These are phyloP conservation scores for Wallacemonas sp. DNA, from an alignment of 208 protist species.

Conservation along the genomic window DNA sequence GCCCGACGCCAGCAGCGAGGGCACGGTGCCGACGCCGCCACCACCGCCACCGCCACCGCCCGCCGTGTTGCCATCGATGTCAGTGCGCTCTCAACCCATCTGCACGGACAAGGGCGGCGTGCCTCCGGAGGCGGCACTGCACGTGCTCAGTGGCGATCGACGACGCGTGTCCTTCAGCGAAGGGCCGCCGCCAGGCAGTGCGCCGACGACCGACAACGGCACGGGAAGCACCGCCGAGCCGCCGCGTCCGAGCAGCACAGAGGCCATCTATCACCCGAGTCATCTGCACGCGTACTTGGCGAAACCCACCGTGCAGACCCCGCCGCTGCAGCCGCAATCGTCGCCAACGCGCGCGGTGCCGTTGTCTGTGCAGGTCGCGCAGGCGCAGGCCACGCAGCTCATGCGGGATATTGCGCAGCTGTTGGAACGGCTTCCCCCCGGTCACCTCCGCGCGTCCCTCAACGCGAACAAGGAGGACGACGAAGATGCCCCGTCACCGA, in stretches of 20 bases:
- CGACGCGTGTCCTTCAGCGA: slow-evolving; percentile 15
- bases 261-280: neutral
- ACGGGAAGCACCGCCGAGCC: neutral
- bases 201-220: too few species aligned
- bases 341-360: neutral
- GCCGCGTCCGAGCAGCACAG: neutral
- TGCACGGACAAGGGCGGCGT: too few species aligned
- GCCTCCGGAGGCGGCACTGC: too few species aligned
- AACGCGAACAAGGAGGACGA: too few species aligned
- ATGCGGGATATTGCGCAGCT: neutral
- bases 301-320: neutral
- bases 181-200: slow-evolving; percentile 10
- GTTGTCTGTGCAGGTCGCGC: neutral
- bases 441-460: too few species aligned
- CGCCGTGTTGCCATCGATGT: neutral
- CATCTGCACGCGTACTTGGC: neutral
- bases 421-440: neutral
- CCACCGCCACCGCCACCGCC: neutral
- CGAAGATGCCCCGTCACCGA: neutral
- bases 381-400: neutral
- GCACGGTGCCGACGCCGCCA: neutral
- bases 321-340: neutral
- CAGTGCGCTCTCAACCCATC: neutral
- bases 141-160: too few species aligned
- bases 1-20: neutral